Base-by-base conservation (phyloP, 1,284 basidiomycete genomes). In the Ganoderma resinaceum region DNA sequence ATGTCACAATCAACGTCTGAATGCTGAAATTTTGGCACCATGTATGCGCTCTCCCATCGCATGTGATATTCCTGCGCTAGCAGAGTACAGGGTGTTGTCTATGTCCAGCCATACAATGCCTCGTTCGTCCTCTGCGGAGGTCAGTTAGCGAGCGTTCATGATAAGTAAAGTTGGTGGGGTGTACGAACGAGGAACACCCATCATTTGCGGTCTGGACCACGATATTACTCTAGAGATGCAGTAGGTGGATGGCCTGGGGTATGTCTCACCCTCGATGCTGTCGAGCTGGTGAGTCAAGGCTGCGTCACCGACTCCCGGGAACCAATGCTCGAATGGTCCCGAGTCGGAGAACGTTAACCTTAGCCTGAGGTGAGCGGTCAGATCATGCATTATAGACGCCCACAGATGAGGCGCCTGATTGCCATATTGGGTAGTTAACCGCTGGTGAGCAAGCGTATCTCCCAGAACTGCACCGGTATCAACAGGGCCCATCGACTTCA, bases 1-100 rank as follows among this genome's bases (percentile, higher is more conserved):
- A 12, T 9, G 20, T 62, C 55, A 61, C 33, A 42, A 53, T 29
- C 35, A 55, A 60, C 35, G 33, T 31, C 2, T n/a, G n/a, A n/a
- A 18, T 37, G 16, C 31, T 33, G 43, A n/a, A 31, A n/a, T 33
- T 52, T 23, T 26, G 33, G 66, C 73, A 91, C 92, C 86, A 74
- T 94, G 92, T 65, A 96, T 96, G 60, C 89, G 88, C 71, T 91
- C 80, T 20, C 89, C 89, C 94, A 96, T 95, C n/a, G 84, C 89
- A 70, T 93, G 87, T 7, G 91, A 90, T 66, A 96, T 94, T 77
- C 85, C 89, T 14, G 89, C 84, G 76, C 86, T 91, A 0, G 91
- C 87, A 20, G 92, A 92, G 79, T 95, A 95, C 18, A 95, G 84
- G 1, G 94, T 95, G 76, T 95, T 95, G 80, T 96, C 95, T 70